These are phyloP conservation scores for Apophysomyces elegans DNA, from an alignment of 371 early-diverging fungal species.

Conservation along the genomic window DNA sequence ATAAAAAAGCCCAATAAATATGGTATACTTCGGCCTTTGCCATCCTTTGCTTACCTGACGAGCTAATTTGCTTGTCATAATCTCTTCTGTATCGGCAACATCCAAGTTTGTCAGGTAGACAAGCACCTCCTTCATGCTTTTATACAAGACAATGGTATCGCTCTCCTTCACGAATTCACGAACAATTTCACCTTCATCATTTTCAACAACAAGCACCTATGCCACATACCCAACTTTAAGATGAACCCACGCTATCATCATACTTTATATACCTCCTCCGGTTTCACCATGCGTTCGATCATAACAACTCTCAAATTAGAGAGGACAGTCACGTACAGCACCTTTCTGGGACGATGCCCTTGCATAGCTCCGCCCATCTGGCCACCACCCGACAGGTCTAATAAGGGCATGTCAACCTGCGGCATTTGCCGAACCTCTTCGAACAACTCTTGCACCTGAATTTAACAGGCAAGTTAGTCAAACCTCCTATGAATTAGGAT, in stretches of 20 bases:
- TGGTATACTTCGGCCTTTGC: not conserved
- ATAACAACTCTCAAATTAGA: conserved; percentile 87
- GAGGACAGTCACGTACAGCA: conserved; percentile 81
- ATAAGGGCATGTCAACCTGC: conserved; percentile 44
- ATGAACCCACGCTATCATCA: not conserved
- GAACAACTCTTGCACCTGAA: conserved; percentile 75
- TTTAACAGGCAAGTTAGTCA: not conserved
- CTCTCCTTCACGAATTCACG: conserved; percentile 98
- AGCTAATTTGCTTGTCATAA: conserved; percentile 91
- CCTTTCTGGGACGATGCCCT: conserved; percentile 50
- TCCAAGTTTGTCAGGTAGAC: conserved; percentile 97
- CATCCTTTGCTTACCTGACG: conserved; percentile 67
- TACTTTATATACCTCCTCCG: conserved; percentile 83
- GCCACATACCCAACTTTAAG: not conserved
- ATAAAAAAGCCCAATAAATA: not conserved
- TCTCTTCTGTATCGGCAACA: conserved; percentile 87
- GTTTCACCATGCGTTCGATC: conserved; percentile 97
- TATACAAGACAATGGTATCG: conserved; percentile 97
- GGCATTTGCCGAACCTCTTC: conserved; percentile 76
- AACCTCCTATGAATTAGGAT: conserved; percentile 18
- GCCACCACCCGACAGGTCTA: conserved; percentile 46
- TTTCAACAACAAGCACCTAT: conserved; percentile 96
- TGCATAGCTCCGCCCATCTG: conserved; percentile 17
- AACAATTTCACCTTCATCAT: conserved; percentile 99
- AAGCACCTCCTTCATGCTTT: conserved; percentile 97